These are phyloP conservation scores for Rhodotorula sp. DNA, from an alignment of 1,284 basidiomycete genomes.

Conservation along the genomic window DNA sequence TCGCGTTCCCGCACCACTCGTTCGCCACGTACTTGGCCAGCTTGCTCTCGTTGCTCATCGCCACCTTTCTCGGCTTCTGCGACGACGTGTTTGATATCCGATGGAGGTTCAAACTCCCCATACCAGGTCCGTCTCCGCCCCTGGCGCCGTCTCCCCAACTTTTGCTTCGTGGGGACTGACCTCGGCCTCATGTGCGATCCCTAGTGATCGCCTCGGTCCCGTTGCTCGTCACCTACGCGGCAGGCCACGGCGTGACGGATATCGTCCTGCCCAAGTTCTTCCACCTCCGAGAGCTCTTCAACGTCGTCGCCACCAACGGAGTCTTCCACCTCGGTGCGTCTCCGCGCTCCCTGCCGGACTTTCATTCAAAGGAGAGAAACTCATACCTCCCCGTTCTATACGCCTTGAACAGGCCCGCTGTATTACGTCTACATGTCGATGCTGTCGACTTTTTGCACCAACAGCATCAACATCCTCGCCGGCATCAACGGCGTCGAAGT, in stretches of 20 bases:
- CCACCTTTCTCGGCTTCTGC: conserved; percentile 89
- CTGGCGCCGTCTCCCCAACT: not conserved
- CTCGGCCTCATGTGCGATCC: not conserved
- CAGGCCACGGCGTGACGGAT: conserved; percentile 86
- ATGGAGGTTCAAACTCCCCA: conserved; percentile 96
- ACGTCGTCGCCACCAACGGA: conserved; percentile 56
- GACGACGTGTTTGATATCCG: conserved; percentile 99
- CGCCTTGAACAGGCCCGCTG: conserved; percentile 64
- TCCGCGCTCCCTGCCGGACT: conserved; percentile 9
- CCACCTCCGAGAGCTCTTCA: conserved; percentile 45
- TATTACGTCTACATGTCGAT: conserved; percentile 97
- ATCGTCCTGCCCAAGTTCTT: conserved; percentile 82
- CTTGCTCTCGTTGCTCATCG: conserved; percentile 81
- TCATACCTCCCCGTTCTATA: too few relatives aligned
- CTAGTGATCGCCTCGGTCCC: conserved; percentile 87
- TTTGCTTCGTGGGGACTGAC: not conserved
- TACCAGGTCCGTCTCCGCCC: conserved; percentile 57
- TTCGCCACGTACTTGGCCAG: conserved; percentile 90
- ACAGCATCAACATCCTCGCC: conserved; percentile 98
- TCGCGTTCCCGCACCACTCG: conserved; percentile 47
- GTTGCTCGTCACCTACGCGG: conserved; percentile 91
- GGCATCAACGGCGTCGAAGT: conserved; percentile 94
- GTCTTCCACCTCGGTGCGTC: conserved; percentile 78
- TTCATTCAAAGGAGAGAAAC: not conserved
- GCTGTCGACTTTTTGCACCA: conserved; percentile 93